Conservation (phyloP, 2,329 filamentous ascomycete genomes). For the Trichophyton equinum region DNA sequence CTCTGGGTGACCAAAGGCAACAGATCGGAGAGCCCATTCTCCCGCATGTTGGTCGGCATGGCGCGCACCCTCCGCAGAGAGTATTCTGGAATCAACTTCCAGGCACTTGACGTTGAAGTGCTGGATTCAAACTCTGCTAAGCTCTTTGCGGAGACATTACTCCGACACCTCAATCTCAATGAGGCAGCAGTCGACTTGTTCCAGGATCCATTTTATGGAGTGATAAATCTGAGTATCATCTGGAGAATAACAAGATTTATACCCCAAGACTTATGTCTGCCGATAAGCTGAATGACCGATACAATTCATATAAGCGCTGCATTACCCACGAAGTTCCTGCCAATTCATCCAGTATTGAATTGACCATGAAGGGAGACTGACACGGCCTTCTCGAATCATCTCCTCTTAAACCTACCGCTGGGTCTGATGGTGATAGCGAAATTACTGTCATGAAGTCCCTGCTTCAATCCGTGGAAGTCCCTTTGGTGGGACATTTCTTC, state of each 20-base stretch:
- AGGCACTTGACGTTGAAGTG: neutral
- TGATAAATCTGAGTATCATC: neutral
- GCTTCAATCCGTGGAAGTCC: neutral
- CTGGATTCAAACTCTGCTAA: neutral
- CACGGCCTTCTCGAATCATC: neutral
- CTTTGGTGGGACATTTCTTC: neutral
- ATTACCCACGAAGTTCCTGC: neutral
- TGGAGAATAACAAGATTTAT: neutral
- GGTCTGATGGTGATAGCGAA: neutral
- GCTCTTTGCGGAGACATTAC: neutral
- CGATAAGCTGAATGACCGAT: neutral
- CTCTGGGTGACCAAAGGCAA: neutral
- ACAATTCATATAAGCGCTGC: neutral
- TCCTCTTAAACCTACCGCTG: neutral
- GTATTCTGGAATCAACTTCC: neutral
- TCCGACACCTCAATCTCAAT: neutral
- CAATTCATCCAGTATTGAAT: neutral
- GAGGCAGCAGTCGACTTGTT: neutral
- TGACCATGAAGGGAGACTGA: neutral
- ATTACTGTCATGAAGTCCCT: neutral
- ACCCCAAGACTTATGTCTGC: neutral
- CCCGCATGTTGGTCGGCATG: neutral
- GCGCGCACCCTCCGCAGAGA: neutral
- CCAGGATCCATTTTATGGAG: neutral
- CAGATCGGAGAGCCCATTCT: neutral